Percentiles rank a stretch among this genome's conserved stretches.
Evolutionary conservation across 352 stramenopile genomes (phyloP).

Genomic region (Saprolegnia diclina): DNA sequence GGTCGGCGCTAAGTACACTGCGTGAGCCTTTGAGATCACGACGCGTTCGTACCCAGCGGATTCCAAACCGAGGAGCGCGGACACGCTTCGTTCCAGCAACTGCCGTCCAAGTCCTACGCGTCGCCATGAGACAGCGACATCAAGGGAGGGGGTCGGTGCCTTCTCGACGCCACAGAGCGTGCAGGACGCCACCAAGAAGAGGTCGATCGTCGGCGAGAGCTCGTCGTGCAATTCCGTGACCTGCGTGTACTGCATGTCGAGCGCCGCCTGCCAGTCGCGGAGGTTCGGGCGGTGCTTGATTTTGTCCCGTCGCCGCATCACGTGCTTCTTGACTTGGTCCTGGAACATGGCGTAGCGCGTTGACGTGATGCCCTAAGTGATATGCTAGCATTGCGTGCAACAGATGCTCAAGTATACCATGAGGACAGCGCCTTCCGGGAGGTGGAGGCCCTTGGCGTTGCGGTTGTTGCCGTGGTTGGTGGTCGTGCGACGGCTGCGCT

Average conservation of each 20-base stretch:
- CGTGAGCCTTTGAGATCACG: background rate
- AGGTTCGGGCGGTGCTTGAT: slow-evolving; percentile 83
- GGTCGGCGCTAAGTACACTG: background rate
- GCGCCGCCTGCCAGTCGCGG: slow-evolving; percentile 60
- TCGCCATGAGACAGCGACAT: background rate
- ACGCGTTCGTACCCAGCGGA: background rate
- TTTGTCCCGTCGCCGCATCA: slow-evolving; percentile 73
- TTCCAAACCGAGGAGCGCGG: slow-evolving; percentile 66
- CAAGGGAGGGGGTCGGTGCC: slow-evolving; percentile 35
- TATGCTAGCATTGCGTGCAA: too few species aligned
- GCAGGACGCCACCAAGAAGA: slow-evolving; percentile 65
- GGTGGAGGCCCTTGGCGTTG: slow-evolving; percentile 61
- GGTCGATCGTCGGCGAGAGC: slow-evolving; percentile 46
- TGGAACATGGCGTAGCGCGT: slow-evolving; percentile 77
- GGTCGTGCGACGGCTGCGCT: slow-evolving; percentile 43
- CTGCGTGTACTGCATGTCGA: slow-evolving; percentile 61
- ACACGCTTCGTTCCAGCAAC: slow-evolving; percentile 75
- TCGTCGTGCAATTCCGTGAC: slow-evolving; percentile 41
- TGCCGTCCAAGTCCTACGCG: slow-evolving; percentile 47
- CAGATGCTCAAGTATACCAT: slow-evolving; percentile 41
- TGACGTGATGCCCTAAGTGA: slow-evolving; percentile 48
- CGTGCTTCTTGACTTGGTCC: slow-evolving; percentile 78
- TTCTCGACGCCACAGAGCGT: slow-evolving; percentile 81
- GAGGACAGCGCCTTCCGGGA: slow-evolving; percentile 64
- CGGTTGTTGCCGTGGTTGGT: slow-evolving; percentile 60